phyloP scores from a whole-genome alignment of 768 basidiomycete species.

The Calocybe indica region DNA sequence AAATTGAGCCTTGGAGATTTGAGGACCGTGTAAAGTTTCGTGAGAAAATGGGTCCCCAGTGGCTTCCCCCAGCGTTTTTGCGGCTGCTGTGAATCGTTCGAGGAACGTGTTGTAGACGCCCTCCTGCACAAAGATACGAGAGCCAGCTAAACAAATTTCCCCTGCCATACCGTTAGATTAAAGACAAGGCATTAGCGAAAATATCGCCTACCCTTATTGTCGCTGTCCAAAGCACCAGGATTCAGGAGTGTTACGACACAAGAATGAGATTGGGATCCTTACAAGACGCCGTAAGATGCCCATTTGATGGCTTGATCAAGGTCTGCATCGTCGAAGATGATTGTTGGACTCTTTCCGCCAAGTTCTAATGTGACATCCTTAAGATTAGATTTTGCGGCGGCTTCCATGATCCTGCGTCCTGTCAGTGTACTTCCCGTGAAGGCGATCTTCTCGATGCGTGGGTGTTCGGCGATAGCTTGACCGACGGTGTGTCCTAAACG shows the following conservation, averaged over 20 bases:
- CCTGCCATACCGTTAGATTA: slow-evolving; percentile 17
- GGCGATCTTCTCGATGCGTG: slow-evolving; percentile 57
- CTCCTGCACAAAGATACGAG: slow-evolving; percentile 78
- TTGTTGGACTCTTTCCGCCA: slow-evolving; percentile 67
- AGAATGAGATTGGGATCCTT: not conserved
- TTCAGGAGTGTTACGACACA: not conserved
- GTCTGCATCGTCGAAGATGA: slow-evolving; percentile 71
- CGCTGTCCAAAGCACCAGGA: slow-evolving; percentile 1
- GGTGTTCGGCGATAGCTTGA: slow-evolving; percentile 53
- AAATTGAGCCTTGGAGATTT: slow-evolving; percentile 62
- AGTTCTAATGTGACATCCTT: slow-evolving; percentile 82
- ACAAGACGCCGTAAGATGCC: not conserved
- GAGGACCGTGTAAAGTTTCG: slow-evolving; percentile 62
- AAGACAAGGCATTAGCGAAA: not conserved
- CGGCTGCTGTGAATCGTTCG: slow-evolving; percentile 41
- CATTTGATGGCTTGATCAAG: slow-evolving; percentile 21
- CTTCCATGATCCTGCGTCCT: slow-evolving; percentile 74
- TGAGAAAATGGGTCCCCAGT: slow-evolving; percentile 61
- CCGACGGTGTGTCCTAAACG: slow-evolving; percentile 47
- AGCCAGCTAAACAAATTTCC: slow-evolving; percentile 76
- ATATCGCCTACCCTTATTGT: slow-evolving; percentile 18
- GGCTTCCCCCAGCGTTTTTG: slow-evolving; percentile 34
- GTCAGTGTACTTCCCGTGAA: slow-evolving; percentile 82
- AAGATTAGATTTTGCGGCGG: slow-evolving; percentile 72
- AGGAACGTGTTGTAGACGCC: slow-evolving; percentile 77